These are phyloP conservation scores for Aureobasidium mangrovei DNA, from an alignment of 2,329 filamentous ascomycete genomes.

Conservation along the genomic window DNA sequence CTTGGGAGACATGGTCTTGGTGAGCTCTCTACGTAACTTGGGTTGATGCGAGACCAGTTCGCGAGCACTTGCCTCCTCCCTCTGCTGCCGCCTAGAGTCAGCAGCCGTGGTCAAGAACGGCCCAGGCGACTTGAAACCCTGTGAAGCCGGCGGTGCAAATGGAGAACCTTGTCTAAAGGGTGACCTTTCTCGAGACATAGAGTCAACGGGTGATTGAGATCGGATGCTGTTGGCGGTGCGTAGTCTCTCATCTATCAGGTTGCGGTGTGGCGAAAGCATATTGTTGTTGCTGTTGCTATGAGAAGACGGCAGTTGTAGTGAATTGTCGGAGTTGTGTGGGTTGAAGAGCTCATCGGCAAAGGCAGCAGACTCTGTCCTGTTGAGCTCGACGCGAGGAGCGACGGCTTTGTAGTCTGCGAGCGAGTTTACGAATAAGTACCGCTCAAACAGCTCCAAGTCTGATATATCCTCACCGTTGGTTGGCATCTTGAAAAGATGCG, in stretches of 20 bases:
- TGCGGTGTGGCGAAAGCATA: slow-evolving; percentile 44
- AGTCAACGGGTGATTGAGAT: slow-evolving; percentile 46
- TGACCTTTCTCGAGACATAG: slow-evolving; percentile 58
- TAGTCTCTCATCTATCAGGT: slow-evolving; percentile 64
- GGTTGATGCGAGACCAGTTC: slow-evolving; percentile 27
- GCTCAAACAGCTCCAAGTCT: slow-evolving; percentile 25
- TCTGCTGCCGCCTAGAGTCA: slow-evolving; percentile 52
- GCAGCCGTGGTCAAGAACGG: slow-evolving; percentile 46
- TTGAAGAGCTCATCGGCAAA: slow-evolving; percentile 81
- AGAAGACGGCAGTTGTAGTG: slow-evolving; percentile 43
- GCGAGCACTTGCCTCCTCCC: slow-evolving; percentile 50
- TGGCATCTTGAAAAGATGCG: slow-evolving; percentile 38
- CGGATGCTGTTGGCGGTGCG: slow-evolving; percentile 68
- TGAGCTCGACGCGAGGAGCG: slow-evolving; percentile 55
- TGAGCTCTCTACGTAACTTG: slow-evolving; percentile 31
- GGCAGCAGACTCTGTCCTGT: slow-evolving; percentile 73
- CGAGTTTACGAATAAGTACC: slow-evolving; percentile 25
- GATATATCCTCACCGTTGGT: slow-evolving; percentile 45
- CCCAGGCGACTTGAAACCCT: slow-evolving; percentile 33
- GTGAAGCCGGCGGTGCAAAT: slow-evolving; percentile 33
- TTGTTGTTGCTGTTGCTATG: slow-evolving; percentile 46
- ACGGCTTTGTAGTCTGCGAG: slow-evolving; percentile 10
- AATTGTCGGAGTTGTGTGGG: slow-evolving; percentile 53
- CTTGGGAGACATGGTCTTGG: slow-evolving; percentile 88
- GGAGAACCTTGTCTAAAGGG: slow-evolving; percentile 65